These are phyloP conservation scores for Grosmannia serpens DNA, from an alignment of 2,329 filamentous ascomycete species.

Conservation along the genomic window DNA sequence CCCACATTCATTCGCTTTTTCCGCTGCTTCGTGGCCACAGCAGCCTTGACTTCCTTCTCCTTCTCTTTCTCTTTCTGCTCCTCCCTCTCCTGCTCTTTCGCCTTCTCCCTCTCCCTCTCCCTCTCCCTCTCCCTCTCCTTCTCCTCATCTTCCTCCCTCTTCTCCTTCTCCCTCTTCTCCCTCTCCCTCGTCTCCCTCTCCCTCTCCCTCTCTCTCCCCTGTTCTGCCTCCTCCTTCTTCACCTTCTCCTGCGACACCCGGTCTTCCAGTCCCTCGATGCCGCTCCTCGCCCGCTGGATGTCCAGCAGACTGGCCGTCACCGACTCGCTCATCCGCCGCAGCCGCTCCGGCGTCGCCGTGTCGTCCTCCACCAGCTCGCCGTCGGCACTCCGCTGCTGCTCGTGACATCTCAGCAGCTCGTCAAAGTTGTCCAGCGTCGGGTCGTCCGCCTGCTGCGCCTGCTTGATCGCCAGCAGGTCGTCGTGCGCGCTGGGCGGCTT, in stretches of 20 bases:
- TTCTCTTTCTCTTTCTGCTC: background rate
- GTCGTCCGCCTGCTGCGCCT: conserved; percentile 39
- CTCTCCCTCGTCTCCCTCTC: background rate
- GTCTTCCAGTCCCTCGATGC: conserved; percentile 46
- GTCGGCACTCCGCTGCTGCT: conserved; percentile 7
- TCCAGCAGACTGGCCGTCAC: conserved; percentile 39
- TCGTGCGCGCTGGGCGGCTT: conserved; percentile 42
- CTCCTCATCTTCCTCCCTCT: background rate
- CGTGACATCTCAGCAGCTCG: conserved; percentile 31
- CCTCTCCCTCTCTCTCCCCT: conserved; percentile 14
- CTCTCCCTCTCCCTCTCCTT: background rate
- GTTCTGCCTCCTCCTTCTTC: background rate
- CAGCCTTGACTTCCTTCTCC: background rate
- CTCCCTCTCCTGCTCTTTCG: background rate
- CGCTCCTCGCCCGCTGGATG: conserved; percentile 43
- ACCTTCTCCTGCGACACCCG: conserved; percentile 31
- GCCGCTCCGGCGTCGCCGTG: background rate
- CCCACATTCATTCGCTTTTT: background rate
- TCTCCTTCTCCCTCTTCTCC: background rate
- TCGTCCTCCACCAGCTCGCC: conserved; percentile 14
- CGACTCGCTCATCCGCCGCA: conserved; percentile 35
- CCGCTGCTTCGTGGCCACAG: background rate
- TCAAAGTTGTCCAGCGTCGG: conserved; percentile 48
- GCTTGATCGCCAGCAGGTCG: conserved; percentile 42
- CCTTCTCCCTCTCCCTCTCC: background rate